phyloP scores from a whole-genome alignment of 345 rosid species.

The Ceriops tagal region DNA sequence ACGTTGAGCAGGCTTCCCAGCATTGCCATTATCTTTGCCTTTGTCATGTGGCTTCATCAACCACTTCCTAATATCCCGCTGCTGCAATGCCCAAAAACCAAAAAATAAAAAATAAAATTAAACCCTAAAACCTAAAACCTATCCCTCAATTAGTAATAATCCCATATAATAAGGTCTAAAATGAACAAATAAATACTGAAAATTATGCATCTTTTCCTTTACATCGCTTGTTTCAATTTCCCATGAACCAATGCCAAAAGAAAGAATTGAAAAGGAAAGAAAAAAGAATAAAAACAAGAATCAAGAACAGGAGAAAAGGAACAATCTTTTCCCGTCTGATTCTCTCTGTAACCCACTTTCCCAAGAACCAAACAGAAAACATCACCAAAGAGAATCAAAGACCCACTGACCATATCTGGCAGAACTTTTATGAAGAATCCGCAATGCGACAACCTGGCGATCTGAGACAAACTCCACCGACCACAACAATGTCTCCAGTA shows the following conservation, averaged over 20 bases:
- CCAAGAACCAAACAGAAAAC: background rate
- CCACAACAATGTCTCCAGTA: too few species aligned
- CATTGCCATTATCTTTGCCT: conserved; percentile 40
- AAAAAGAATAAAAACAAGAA: too few species aligned
- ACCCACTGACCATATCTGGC: background rate
- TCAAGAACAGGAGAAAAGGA: too few species aligned
- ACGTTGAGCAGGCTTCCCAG: conserved; percentile 36
- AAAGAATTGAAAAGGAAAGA: too few species aligned
- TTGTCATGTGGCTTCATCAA: conserved; percentile 90
- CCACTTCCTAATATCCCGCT: conserved; percentile 92
- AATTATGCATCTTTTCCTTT: too few species aligned
- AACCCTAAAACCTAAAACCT: background rate
- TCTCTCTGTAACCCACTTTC: background rate
- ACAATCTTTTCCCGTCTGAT: background rate
- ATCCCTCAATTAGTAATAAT: background rate
- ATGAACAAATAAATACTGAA: too few species aligned
- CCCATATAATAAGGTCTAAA: too few species aligned
- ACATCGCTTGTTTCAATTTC: too few species aligned
- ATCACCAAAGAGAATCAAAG: background rate
- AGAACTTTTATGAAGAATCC: too few species aligned
- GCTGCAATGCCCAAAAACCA: conserved; percentile 43
- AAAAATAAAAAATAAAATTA: background rate
- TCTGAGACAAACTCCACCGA: too few species aligned
- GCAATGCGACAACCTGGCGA: too few species aligned
- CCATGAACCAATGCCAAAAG: too few species aligned